Evolutionary conservation across 2,329 filamentous ascomycete species (phyloP).

Genomic region (Aspergillus piperis): DNA sequence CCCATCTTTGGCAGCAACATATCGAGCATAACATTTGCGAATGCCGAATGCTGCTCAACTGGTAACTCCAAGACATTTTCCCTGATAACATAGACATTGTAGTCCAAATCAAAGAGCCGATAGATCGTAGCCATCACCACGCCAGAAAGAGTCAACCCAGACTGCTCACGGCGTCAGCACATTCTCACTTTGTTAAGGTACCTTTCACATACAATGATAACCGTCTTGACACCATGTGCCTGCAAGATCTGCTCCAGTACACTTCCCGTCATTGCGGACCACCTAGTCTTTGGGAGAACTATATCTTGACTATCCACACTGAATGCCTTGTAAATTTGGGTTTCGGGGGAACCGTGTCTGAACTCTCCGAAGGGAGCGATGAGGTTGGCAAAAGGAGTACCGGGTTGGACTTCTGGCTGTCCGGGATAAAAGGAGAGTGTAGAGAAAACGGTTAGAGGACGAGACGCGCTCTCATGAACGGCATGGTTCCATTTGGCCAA

Average conservation of each 20-base stretch:
- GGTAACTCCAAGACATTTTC: slow-evolving; percentile 40
- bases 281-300: slow-evolving; percentile 46
- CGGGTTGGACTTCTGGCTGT: slow-evolving; percentile 38
- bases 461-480: slow-evolving; percentile 37
- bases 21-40: slow-evolving; percentile 26
- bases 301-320: slow-evolving; percentile 31
- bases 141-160: slow-evolving; percentile 45
- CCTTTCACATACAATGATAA: slow-evolving; percentile 35
- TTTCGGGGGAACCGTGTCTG: slow-evolving; percentile 26
- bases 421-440: slow-evolving; percentile 40
- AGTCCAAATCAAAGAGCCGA: slow-evolving; percentile 48
- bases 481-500: slow-evolving; percentile 43
- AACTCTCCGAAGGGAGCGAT: slow-evolving; percentile 31
- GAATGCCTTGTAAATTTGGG: slow-evolving; percentile 39
- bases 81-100: slow-evolving; percentile 44
- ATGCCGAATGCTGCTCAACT: slow-evolving; percentile 18
- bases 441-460: slow-evolving; percentile 43
- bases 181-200: accelerated
- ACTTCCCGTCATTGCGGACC: slow-evolving; percentile 46
- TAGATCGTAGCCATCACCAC: slow-evolving; percentile 49
- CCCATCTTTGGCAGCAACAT: slow-evolving; percentile 32
- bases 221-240: slow-evolving; percentile 44
- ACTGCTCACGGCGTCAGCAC: slow-evolving; percentile 21
- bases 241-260: slow-evolving; percentile 44
- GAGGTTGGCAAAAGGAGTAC: slow-evolving; percentile 38